phyloP scores from a whole-genome alignment of 228 moss, liverwort and hornwort genomes.

The Sphagnum magellanicum region DNA sequence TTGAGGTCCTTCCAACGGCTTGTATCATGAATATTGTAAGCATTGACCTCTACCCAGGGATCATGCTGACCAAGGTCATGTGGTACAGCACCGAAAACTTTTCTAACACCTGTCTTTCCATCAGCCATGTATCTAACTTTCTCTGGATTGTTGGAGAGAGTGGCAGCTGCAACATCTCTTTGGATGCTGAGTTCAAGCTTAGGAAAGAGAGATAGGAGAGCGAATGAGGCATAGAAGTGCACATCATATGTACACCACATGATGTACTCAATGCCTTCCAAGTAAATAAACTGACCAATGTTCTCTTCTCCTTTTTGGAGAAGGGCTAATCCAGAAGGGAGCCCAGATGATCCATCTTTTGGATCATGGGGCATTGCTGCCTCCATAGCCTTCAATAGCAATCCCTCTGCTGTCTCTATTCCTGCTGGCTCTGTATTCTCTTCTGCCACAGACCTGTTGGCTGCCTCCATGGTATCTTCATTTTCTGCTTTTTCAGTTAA shows the following conservation, averaged over 20 bases:
- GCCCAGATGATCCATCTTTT: conserved; percentile 41
- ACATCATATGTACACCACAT: conserved; percentile 99
- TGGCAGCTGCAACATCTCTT: conserved; percentile 85
- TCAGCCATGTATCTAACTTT: conserved; percentile 84
- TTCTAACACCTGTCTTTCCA: conserved; percentile 62
- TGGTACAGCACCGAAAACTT: conserved; percentile 92
- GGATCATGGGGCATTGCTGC: conserved; percentile 50
- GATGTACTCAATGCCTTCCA: conserved; percentile 91
- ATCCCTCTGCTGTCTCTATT: conserved; percentile 35
- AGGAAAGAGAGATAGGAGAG: conserved; percentile 86
- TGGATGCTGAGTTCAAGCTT: conserved; percentile 92
- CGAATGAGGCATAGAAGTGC: conserved; percentile 97
- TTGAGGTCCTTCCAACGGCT: conserved; percentile 98
- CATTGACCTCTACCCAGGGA: conserved; percentile 93
- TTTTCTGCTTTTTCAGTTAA: conserved; percentile 41
- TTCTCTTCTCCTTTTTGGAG: conserved; percentile 86
- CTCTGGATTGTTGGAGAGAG: conserved; percentile 76
- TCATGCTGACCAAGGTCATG: conserved; percentile 92
- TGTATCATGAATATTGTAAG: conserved; percentile 97
- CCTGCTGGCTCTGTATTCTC: conserved; percentile 16
- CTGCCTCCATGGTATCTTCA: conserved; percentile 32
- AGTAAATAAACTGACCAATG: conserved; percentile 88
- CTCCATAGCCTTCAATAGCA: conserved; percentile 70
- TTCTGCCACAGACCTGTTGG: conserved; percentile 31
- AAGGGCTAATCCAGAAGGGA: conserved; percentile 65